A percentile compares a stretch with the other conserved stretches of the same genome.
phyloP scores from a whole-genome alignment of 2,329 filamentous ascomycete genomes.

The Trichophaea hybrida region DNA sequence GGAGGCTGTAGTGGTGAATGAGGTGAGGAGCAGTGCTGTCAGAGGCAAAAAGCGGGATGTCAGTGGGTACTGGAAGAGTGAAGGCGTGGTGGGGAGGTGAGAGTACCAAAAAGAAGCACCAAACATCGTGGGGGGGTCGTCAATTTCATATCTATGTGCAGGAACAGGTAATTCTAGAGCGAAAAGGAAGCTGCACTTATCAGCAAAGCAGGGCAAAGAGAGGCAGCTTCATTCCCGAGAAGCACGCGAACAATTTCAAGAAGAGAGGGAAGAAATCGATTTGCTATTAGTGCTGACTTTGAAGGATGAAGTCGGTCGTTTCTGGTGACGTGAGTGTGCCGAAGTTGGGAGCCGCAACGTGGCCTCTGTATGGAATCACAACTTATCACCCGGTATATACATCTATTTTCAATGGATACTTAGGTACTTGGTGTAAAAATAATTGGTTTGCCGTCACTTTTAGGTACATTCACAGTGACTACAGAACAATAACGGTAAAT shows the following conservation, averaged over 20 bases:
- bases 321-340: not conserved
- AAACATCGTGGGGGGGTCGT: not conserved
- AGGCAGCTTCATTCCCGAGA: slow-evolving; percentile 1
- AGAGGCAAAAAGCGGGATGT: not conserved
- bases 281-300: not conserved
- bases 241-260: not conserved
- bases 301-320: not conserved
- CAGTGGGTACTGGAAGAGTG: not conserved
- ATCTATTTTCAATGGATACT: too few relatives aligned
- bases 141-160: not conserved
- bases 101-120: not conserved
- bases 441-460: too few relatives aligned
- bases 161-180: not conserved
- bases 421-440: too few relatives aligned
- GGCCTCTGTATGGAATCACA: not conserved
- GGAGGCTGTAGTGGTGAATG: not conserved
- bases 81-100: not conserved
- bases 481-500: not conserved
- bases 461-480: too few relatives aligned
- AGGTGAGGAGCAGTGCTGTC: not conserved
- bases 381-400: not conserved
- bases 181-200: slow-evolving; percentile 2
- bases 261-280: not conserved
- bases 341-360: not conserved
- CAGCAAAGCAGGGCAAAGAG: not conserved